Evolutionary conservation across 2,329 filamentous ascomycete genomes (phyloP).

Genomic region (Fusarium tupiense): DNA sequence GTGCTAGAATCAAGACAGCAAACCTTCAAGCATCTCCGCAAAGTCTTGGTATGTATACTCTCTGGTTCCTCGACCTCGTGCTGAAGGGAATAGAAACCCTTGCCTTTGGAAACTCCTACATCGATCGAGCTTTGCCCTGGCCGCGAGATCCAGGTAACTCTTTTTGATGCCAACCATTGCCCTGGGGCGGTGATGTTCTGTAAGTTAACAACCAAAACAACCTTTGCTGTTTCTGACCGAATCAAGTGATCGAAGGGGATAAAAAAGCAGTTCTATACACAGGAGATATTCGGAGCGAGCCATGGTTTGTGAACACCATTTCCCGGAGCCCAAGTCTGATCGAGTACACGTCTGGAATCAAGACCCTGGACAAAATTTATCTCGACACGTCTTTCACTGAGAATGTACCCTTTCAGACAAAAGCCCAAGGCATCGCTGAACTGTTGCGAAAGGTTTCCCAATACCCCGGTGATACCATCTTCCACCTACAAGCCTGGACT

Average conservation of each 20-base stretch:
- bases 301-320: constrained; percentile 84
- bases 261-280: constrained; percentile 84
- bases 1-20: constrained; percentile 78
- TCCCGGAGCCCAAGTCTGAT: constrained; percentile 76
- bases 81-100: constrained; percentile 66
- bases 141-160: constrained; percentile 77
- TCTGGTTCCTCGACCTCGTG: accelerated
- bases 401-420: constrained; percentile 61
- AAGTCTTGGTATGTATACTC: constrained; percentile 63
- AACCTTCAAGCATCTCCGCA: constrained; percentile 80
- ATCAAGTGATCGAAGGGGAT: constrained; percentile 75
- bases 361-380: constrained; percentile 81
- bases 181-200: constrained; percentile 90
- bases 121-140: constrained; percentile 77
- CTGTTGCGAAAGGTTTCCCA: constrained; percentile 72
- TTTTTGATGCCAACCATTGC: constrained; percentile 94
- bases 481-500: constrained; percentile 90
- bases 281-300: constrained; percentile 85
- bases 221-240: neutral
- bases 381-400: constrained; percentile 83
- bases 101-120: constrained; percentile 85
- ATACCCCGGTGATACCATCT: constrained; percentile 79
- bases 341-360: constrained; percentile 75
- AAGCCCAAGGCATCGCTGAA: constrained; percentile 80
- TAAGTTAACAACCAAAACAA: constrained; percentile 44